Percentiles rank a stretch among this genome's conserved stretches.
Evolutionary conservation across 1,139 yeast species (phyloP).

Genomic region (Saccharomyces pastorianus): DNA sequence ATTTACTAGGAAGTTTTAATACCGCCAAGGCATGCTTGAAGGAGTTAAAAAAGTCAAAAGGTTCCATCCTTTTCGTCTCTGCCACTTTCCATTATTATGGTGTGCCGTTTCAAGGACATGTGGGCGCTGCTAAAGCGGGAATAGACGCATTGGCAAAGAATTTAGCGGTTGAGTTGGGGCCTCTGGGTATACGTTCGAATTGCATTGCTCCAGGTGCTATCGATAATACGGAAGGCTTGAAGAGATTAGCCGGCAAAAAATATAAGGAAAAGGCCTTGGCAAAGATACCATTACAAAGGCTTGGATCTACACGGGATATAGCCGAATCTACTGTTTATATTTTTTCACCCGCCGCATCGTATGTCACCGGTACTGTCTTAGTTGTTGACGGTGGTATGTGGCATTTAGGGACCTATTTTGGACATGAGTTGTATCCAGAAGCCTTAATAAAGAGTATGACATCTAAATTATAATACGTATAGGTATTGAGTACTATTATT

Average conservation of each 20-base stretch:
- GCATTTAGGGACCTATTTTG: conserved; percentile 56
- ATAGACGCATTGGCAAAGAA: conserved; percentile 78
- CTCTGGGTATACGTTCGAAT: conserved; percentile 72
- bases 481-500: neutral
- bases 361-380: conserved; percentile 66
- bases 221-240: conserved; percentile 72
- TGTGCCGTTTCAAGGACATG: conserved; percentile 77
- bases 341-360: conserved; percentile 74
- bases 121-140: conserved; percentile 91
- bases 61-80: conserved; percentile 67
- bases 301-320: conserved; percentile 70
- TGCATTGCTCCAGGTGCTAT: conserved; percentile 87
- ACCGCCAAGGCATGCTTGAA: conserved; percentile 74
- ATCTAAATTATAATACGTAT: conserved; percentile 19
- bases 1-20: conserved; percentile 76
- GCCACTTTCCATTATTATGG: conserved; percentile 88
- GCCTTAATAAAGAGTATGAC: conserved; percentile 25
- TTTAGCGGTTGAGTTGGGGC: conserved; percentile 82
- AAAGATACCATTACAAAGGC: conserved; percentile 65
- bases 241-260: conserved; percentile 44
- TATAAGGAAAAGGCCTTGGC: conserved; percentile 35
- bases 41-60: conserved; percentile 57
- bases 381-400: conserved; percentile 90
- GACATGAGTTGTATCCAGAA: conserved; percentile 36
- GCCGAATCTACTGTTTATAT: conserved; percentile 83